Conservation (phyloP, 1,284 basidiomycete genomes). For the Stygiomarasmius scandens region DNA sequence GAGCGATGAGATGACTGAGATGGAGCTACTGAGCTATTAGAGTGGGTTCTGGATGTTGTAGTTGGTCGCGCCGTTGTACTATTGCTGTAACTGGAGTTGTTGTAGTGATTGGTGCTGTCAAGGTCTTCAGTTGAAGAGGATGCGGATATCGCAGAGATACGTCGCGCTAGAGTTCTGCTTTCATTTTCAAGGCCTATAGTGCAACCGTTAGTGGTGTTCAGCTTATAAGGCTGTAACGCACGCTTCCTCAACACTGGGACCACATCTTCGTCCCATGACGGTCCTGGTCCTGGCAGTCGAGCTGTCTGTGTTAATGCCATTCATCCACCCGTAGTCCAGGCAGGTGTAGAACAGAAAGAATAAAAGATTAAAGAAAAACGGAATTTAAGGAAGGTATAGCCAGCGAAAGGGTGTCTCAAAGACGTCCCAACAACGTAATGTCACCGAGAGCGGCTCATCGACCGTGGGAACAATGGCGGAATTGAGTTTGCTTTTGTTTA, state of each 20-base stretch:
- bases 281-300: constrained; percentile 44
- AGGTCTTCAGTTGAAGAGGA: constrained; percentile 50
- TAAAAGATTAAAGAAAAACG: too few species aligned
- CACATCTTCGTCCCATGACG: constrained; percentile 71
- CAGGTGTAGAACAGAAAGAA: too few species aligned
- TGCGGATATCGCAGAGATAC: constrained; percentile 75
- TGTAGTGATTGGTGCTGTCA: constrained; percentile 8
- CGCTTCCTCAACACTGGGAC: constrained; percentile 73
- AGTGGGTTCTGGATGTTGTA: background rate
- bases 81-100: background rate
- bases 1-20: constrained; percentile 32
- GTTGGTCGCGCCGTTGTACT: too few species aligned
- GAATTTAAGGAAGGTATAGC: too few species aligned
- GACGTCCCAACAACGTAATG: too few species aligned
- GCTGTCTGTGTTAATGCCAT: constrained; percentile 58
- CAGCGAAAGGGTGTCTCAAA: too few species aligned
- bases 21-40: constrained; percentile 1
- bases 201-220: constrained; percentile 5
- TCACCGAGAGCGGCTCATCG: too few species aligned
- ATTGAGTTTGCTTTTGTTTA: too few species aligned
- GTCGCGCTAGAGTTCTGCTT: constrained; percentile 68
- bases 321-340: too few species aligned
- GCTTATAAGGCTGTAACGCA: constrained; percentile 41
- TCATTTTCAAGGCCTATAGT: constrained; percentile 71
- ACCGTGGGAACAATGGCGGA: too few species aligned